phyloP scores from a whole-genome alignment of 129 eudicot genomes.

The Saussurea involucrata region DNA sequence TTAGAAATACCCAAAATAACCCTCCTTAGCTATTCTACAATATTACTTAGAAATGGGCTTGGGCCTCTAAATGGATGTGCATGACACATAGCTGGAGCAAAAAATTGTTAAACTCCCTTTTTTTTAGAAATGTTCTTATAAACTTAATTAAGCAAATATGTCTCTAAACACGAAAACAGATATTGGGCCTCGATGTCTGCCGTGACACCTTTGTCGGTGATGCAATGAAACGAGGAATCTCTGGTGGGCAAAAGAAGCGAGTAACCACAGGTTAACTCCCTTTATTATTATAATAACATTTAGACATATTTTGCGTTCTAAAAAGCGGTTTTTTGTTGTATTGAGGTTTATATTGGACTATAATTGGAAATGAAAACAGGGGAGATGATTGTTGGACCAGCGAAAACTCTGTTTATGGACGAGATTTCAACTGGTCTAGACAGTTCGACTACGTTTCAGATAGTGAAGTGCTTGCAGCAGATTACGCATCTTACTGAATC shows the following conservation, averaged over 20 bases:
- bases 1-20: too few relatives aligned
- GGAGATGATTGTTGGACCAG: slow-evolving; percentile 90
- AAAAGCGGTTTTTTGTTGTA: neutral
- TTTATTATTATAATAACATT: neutral
- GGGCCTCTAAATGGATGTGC: too few relatives aligned
- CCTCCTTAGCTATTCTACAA: too few relatives aligned
- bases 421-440: slow-evolving; percentile 94
- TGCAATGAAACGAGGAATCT: slow-evolving; percentile 74
- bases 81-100: too few relatives aligned
- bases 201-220: slow-evolving; percentile 85
- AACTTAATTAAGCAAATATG: too few relatives aligned
- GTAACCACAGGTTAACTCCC: slow-evolving; percentile 65
- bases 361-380: slow-evolving; percentile 33
- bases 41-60: too few relatives aligned
- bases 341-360: neutral
- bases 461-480: slow-evolving; percentile 85
- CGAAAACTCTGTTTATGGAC: slow-evolving; percentile 79
- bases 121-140: too few relatives aligned
- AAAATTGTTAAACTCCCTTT: too few relatives aligned
- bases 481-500: slow-evolving; percentile 66
- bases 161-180: slow-evolving; percentile 31
- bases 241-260: slow-evolving; percentile 85
- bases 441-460: slow-evolving; percentile 87
- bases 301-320: neutral
- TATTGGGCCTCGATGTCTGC: slow-evolving; percentile 74